Evolutionary conservation across 2,329 filamentous ascomycete genomes (phyloP).

Genomic region (Fusarium pseudocircinatum): DNA sequence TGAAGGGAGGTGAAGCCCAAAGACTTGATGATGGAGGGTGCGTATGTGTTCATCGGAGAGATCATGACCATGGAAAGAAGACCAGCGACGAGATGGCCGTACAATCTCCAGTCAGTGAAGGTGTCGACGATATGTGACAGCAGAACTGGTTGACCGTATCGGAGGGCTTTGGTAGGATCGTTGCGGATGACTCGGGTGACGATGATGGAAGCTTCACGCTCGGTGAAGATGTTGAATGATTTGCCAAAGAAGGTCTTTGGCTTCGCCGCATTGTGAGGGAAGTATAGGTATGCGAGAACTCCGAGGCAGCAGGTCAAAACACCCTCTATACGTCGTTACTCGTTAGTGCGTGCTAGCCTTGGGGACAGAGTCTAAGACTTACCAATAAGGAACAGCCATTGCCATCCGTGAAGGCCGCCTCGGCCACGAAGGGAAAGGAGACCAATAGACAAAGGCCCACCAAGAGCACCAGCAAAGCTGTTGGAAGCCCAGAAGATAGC

Average conservation of each 20-base stretch:
- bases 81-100: conserved; percentile 41
- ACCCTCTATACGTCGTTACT: conserved; percentile 35
- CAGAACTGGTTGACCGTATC: conserved; percentile 37
- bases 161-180: conserved; percentile 43
- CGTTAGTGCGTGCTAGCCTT: neutral
- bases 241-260: conserved; percentile 42
- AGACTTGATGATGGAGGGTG: conserved; percentile 45
- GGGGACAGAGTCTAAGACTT: neutral
- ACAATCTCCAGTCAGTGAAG: conserved; percentile 43
- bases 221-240: conserved; percentile 39
- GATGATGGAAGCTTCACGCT: conserved; percentile 40
- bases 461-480: conserved; percentile 41
- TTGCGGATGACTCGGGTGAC: conserved; percentile 44
- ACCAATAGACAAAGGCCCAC: conserved; percentile 42
- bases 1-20: conserved; percentile 41
- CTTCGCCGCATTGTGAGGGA: conserved; percentile 40
- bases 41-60: conserved; percentile 45
- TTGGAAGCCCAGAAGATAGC: conserved; percentile 47
- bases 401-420: conserved; percentile 42
- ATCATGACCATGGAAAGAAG: conserved; percentile 47
- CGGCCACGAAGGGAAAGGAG: conserved; percentile 40
- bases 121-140: conserved; percentile 41
- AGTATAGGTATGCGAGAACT: conserved; percentile 41
- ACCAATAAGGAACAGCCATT: conserved; percentile 47
- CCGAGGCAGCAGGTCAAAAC: conserved; percentile 39